Conservation (phyloP, 1,284 basidiomycete species). For the Ceratobasidium theobromae region DNA sequence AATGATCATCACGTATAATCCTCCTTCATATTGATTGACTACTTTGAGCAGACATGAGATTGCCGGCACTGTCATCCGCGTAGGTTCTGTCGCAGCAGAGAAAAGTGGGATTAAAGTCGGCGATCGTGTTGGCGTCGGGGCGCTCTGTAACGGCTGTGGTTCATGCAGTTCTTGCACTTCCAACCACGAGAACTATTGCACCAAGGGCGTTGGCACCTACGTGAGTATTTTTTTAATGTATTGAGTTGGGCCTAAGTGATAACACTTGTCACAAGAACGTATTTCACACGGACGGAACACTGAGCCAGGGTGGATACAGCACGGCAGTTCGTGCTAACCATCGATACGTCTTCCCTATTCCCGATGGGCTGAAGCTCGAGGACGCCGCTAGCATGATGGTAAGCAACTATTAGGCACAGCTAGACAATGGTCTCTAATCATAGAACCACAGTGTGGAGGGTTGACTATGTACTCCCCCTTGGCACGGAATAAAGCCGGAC, state of each 20-base stretch:
- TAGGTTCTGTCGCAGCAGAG: conserved; percentile 47
- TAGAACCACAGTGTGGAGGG: conserved; percentile 52
- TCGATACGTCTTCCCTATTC: conserved; percentile 69
- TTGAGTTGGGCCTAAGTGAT: conserved; percentile 36
- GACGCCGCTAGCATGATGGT: conserved; percentile 46
- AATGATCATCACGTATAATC: not conserved
- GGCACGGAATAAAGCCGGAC: conserved; percentile 58
- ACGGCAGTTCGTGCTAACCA: conserved; percentile 66
- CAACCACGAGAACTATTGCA: conserved; percentile 58
- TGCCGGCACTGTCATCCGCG: conserved; percentile 56
- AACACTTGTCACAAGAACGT: conserved; percentile 46
- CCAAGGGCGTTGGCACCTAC: conserved; percentile 42
- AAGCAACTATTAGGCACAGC: conserved; percentile 36
- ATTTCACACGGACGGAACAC: conserved; percentile 56
- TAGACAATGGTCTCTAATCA: not conserved
- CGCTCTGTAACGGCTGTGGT: conserved; percentile 57
- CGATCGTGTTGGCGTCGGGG: conserved; percentile 65
- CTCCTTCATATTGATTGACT: not conserved
- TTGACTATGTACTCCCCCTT: conserved; percentile 69
- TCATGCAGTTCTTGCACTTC: conserved; percentile 56
- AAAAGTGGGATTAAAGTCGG: conserved; percentile 53
- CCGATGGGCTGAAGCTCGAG: conserved; percentile 57
- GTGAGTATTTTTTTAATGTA: conserved; percentile 40
- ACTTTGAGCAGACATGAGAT: conserved; percentile 57
- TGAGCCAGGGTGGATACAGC: conserved; percentile 63